These are phyloP conservation scores for Suhomyces pyralidae DNA, from an alignment of 805 yeast genomes.

Conservation along the genomic window DNA sequence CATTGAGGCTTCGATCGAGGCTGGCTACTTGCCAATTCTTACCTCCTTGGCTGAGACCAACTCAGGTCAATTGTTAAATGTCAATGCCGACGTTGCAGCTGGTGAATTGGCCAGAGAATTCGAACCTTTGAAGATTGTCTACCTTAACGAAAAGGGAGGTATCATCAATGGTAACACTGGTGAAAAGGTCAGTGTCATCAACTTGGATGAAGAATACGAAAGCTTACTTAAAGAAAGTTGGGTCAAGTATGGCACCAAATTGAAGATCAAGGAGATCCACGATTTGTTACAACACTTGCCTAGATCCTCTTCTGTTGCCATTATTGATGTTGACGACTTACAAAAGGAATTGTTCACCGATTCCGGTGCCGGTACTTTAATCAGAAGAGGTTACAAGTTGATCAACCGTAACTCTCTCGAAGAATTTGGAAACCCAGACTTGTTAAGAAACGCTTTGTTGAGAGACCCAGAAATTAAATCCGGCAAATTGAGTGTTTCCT, in stretches of 20 bases:
- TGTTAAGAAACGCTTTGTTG: constrained; percentile 69
- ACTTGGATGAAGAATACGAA: constrained; percentile 94
- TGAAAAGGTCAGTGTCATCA: constrained; percentile 84
- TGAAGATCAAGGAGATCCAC: constrained; percentile 94
- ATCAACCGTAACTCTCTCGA: constrained; percentile 63
- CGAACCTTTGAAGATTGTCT: constrained; percentile 95
- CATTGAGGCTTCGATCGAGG: constrained; percentile 91
- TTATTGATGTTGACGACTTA: constrained; percentile 89
- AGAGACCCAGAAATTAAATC: constrained; percentile 73
- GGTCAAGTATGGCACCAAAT: constrained; percentile 98
- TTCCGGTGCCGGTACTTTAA: constrained; percentile 98
- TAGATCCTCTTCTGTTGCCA: constrained; percentile 96
- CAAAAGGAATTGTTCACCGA: constrained; percentile 98
- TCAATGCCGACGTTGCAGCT: constrained; percentile 98
- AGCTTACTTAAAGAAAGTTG: constrained; percentile 87
- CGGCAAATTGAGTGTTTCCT: constrained; percentile 72
- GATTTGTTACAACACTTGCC: constrained; percentile 93
- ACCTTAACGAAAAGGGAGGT: constrained; percentile 97
- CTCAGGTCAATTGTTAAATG: constrained; percentile 94
- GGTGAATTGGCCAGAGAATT: constrained; percentile 95
- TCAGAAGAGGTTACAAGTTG: constrained; percentile 94
- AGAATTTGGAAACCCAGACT: constrained; percentile 72
- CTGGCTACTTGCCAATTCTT: constrained; percentile 94
- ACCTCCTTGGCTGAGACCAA: constrained; percentile 96
- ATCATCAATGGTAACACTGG: constrained; percentile 89